Evolutionary conservation across 2,329 filamentous ascomycete genomes (phyloP), one percentile per base, ranked within the genome.

Genomic region (Xylaria sp.): DNA sequence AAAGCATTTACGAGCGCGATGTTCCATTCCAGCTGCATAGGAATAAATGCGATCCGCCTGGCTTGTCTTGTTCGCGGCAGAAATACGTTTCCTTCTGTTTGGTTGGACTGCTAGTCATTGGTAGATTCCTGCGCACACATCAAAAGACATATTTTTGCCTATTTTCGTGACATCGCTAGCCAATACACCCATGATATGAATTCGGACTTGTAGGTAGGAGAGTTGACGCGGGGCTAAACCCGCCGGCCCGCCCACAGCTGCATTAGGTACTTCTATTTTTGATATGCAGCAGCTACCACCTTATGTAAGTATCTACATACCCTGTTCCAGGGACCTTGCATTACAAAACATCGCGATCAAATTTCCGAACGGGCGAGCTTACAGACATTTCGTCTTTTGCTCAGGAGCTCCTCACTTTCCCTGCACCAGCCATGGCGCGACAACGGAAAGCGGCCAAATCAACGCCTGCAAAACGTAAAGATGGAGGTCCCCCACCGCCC

Each of bases 401-500:
- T 20, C 13, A 23, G 34, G 56, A 34, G 39, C 55, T 28, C 37
- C 20, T n/a, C 3, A 13, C 41, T 18, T 13, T 28, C 39, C 28
- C 46, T 9, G 51, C 23, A 50, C 5, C 18, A 52, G 65, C 20
- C 51, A 78, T 78, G 77, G 77, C 68, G 34, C 74, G 74, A 57
- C 76, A 78, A 69, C 72, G 77, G 54, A 75, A 73, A 32, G 63
- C 68, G 46, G 70, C 66, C 46, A 78, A 76, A 66, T 32, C 74
- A 2, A 56, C 63, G 39, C 70, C 74, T 48, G 74, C 76, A 69
- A 75, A 73, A 64, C 73, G 70, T 65, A 76, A 73, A 55, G 73
- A 77, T 64, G 77, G 79, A 69, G 76, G 79, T 4, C 84, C 84
- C 8, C 90, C 90, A 0, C 79, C 85, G 37, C 93, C 93, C 8